Evolutionary conservation across 1,284 basidiomycete species (phyloP).

Genomic region (Pseudomicrostroma phylloplanum): DNA sequence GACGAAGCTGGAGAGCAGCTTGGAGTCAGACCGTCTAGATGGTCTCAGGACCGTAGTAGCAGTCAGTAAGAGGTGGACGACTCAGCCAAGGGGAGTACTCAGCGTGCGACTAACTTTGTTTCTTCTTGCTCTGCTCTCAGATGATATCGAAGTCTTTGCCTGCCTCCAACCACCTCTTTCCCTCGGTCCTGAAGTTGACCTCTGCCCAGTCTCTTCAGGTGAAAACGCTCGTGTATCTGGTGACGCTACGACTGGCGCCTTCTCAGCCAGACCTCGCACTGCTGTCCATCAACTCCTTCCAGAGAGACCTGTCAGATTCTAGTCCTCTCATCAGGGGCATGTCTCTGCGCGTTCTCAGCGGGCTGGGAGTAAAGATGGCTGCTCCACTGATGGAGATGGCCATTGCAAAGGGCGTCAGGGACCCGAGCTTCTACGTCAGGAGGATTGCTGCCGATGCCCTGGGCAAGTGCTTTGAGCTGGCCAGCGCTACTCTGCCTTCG

Average conservation of each 20-base stretch:
- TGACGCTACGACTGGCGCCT: constrained; percentile 79
- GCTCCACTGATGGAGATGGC: constrained; percentile 77
- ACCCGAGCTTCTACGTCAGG: constrained; percentile 86
- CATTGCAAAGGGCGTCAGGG: constrained; percentile 81
- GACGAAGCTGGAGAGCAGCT: constrained; percentile 36
- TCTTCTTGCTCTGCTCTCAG: constrained; percentile 18
- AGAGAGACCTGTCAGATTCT: constrained; percentile 86
- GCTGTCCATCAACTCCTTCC: constrained; percentile 96
- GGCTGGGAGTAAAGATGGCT: constrained; percentile 81
- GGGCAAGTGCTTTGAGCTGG: constrained; percentile 66
- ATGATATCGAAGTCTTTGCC: constrained; percentile 7
- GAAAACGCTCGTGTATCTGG: constrained; percentile 94
- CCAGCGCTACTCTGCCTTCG: constrained; percentile 50
- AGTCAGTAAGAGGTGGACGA: constrained; percentile 1
- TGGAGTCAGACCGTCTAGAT: constrained; percentile 39
- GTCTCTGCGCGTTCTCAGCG: constrained; percentile 86
- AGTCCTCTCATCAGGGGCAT: constrained; percentile 81
- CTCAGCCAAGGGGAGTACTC: constrained; percentile 67
- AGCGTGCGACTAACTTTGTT: constrained; percentile 82
- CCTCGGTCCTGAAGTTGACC: constrained; percentile 44
- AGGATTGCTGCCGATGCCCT: constrained; percentile 85
- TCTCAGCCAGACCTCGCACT: constrained; percentile 76
- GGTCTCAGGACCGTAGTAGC: constrained; percentile 43
- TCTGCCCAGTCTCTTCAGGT: constrained; percentile 66
- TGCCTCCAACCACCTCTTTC: constrained; percentile 19